Base-by-base conservation (phyloP, 2,329 filamentous ascomycete species). In the Sarocladium kiliense region DNA sequence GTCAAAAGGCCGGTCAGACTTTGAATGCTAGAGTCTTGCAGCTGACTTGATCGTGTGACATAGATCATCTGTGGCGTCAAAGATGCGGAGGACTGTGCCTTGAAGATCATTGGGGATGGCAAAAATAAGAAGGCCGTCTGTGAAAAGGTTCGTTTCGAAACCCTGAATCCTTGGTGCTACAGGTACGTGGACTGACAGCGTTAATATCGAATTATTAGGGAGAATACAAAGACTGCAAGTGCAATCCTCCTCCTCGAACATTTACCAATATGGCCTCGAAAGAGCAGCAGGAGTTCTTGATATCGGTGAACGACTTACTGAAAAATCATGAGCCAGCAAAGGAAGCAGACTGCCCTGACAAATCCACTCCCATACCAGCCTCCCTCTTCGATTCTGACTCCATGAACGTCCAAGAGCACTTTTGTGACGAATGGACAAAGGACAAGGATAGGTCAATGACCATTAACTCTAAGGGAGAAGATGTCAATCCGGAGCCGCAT, bases 171-270 rank as follows among this genome's bases (percentile, higher is more conserved):
- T n/a, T n/a, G n/a, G n/a, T n/a, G n/a, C n/a, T n/a, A n/a, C n/a
- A n/a, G n/a, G 14, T 34, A 34, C 30, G 30, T 9, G 30, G 30
- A 14, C 30, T 34, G 14, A 34, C 30, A 34, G 30, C 30, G 9
- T 9, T 7, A 9, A 7, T 34, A 9, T 14, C 30, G 14, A 34
- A n/a, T n/a, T n/a, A 34, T 34, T 18, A 41, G 37, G 37, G 37
- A 18, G 18, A 41, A 41, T n/a, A 41, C n/a, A 47, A 47, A 47
- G 42, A 47, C 21, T 47, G 42, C 42, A 18, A 47, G n/a, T 47
- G 42, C 42, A 47, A 25, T n/a, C 42, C 21, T 14, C 42, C 42
- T 14, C 14, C 21, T 26, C 21, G 19, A 27, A 11, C 9, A 14
- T 25, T 27, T 11, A 26, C 25, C 9, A 27, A 47, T 18, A 23